Evolutionary conservation across 2,329 filamentous ascomycete species (phyloP).

Genomic region (Cytospora paraplurivora): DNA sequence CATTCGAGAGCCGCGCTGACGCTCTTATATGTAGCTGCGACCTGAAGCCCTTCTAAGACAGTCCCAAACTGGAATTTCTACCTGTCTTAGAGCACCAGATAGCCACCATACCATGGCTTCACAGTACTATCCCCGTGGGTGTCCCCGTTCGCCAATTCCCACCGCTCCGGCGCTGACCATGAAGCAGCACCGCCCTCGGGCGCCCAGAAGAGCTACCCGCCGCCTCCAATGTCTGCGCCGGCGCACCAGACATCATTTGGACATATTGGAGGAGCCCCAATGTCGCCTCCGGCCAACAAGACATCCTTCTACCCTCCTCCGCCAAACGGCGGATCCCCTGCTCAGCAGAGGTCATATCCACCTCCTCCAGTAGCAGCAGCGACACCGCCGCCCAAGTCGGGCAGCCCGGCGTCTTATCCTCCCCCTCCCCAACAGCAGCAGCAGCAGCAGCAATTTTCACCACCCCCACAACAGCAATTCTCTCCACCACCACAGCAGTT

Average conservation of each 20-base stretch:
- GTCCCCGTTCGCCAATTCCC: neutral
- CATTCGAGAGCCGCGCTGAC: slow-evolving; percentile 10
- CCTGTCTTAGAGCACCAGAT: neutral
- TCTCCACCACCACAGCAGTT: slow-evolving; percentile 33
- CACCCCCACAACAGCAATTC: slow-evolving; percentile 34
- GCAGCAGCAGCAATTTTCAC: slow-evolving; percentile 18
- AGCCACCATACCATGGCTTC: slow-evolving; percentile 26
- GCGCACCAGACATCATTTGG: slow-evolving; percentile 41
- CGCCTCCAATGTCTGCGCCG: slow-evolving; percentile 42
- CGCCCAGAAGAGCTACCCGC: slow-evolving; percentile 38
- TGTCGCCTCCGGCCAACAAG: slow-evolving; percentile 41
- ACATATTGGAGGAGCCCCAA: slow-evolving; percentile 32
- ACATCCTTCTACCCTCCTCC: slow-evolving; percentile 42
- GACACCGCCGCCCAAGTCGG: slow-evolving; percentile 36
- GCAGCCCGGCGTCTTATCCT: slow-evolving; percentile 37
- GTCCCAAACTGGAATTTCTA: neutral
- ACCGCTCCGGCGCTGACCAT: slow-evolving; percentile 19
- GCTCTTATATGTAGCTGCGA: slow-evolving; percentile 1
- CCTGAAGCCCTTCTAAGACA: neutral
- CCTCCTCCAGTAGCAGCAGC: slow-evolving; percentile 39
- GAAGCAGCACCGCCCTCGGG: slow-evolving; percentile 32
- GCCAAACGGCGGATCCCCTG: slow-evolving; percentile 30
- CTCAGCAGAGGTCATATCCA: slow-evolving; percentile 41
- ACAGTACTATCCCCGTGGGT: slow-evolving; percentile 35
- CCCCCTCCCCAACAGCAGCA: slow-evolving; percentile 36